Evolutionary conservation across 2,329 filamentous ascomycete species (phyloP).

Genomic region (Didymosphaeria variabile): DNA sequence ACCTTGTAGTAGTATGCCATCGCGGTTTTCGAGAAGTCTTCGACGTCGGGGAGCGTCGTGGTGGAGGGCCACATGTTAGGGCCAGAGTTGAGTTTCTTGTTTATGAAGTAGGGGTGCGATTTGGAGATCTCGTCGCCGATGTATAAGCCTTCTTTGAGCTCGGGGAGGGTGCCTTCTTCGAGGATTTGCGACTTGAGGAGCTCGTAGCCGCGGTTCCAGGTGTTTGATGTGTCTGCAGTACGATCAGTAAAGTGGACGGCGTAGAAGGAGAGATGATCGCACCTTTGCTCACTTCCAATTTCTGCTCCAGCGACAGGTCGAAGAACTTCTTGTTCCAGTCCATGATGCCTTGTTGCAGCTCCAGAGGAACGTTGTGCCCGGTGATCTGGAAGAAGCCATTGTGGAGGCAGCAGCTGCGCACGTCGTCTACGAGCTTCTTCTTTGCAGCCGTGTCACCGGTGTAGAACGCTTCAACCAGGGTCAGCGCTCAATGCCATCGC

Average conservation of each 20-base stretch:
- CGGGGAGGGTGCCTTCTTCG: conserved; percentile 53
- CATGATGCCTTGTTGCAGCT: conserved; percentile 52
- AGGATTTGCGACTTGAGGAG: conserved; percentile 54
- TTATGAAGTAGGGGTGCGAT: conserved; percentile 50
- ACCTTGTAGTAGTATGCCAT: conserved; percentile 54
- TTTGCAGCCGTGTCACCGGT: conserved; percentile 32
- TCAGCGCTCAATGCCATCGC: background rate
- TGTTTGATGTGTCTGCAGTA: conserved; percentile 44
- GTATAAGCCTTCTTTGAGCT: conserved; percentile 57
- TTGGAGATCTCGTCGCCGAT: conserved; percentile 54
- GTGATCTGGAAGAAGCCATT: conserved; percentile 59
- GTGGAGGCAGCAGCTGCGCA: conserved; percentile 42
- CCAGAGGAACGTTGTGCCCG: conserved; percentile 51
- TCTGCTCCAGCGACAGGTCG: conserved; percentile 52
- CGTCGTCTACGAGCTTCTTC: conserved; percentile 37
- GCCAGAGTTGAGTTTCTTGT: conserved; percentile 51
- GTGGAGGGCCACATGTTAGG: conserved; percentile 54
- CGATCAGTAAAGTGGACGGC: background rate
- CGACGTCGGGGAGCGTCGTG: conserved; percentile 26
- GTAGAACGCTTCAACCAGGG: conserved; percentile 33
- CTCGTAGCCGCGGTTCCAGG: conserved; percentile 56
- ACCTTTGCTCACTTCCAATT: conserved; percentile 52
- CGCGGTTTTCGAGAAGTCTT: conserved; percentile 49
- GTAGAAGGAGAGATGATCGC: background rate
- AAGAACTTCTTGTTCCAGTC: conserved; percentile 54